Conservation (phyloP, 1,139 yeast genomes). For the Suhomyces kunorum region DNA sequence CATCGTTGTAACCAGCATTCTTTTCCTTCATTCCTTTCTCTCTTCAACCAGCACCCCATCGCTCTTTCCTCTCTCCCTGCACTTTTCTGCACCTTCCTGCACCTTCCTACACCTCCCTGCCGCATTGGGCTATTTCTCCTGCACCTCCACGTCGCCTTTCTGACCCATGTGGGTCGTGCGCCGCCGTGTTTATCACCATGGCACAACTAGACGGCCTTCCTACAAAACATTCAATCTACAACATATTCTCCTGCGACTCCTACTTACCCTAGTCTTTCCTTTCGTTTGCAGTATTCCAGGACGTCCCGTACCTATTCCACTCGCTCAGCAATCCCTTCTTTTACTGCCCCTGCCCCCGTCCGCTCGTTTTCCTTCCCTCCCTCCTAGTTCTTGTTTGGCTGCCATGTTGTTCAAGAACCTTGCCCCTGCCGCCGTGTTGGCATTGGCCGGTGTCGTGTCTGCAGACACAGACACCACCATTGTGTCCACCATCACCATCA, state of each 20-base stretch:
- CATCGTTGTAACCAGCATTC: no score
- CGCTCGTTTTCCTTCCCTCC: background rate
- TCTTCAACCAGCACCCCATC: background rate
- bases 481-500: slow-evolving; percentile 42
- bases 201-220: background rate
- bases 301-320: background rate
- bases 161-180: slow-evolving; percentile 3
- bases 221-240: background rate
- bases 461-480: slow-evolving; percentile 46
- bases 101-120: background rate
- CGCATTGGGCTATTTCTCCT: background rate
- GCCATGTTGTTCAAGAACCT: slow-evolving; percentile 33
- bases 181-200: background rate
- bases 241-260: slow-evolving; percentile 11
- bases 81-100: background rate
- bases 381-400: background rate
- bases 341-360: background rate
- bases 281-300: slow-evolving; percentile 9
- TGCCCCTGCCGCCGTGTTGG: slow-evolving; percentile 28
- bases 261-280: slow-evolving; percentile 34
- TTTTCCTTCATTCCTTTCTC: no score
- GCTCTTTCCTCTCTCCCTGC: background rate
- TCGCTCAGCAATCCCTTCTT: no score
- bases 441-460: slow-evolving; percentile 27
- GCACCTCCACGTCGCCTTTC: background rate